A percentile compares a stretch with the other conserved stretches of the same genome.
Conservation (phyloP, 352 stramenopile genomes). For the Globisporangium yorkense region DNA sequence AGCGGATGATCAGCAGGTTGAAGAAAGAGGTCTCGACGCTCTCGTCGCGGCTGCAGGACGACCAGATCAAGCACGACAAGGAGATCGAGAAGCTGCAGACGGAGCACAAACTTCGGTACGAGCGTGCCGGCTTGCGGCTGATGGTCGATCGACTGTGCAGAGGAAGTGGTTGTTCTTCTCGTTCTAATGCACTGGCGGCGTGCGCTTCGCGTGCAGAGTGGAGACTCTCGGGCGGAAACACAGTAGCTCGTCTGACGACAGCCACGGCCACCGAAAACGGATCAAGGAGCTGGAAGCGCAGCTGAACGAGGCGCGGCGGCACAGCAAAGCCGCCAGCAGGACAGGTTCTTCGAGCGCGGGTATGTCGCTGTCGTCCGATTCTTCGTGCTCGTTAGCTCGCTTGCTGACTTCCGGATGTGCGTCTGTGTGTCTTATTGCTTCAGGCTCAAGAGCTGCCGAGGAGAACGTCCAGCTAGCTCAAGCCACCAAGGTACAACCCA, state of each 20-base stretch:
- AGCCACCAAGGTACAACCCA: constrained; percentile 56
- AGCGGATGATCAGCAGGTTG: constrained; percentile 62
- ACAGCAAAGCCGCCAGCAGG: constrained; percentile 28
- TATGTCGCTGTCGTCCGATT: constrained; percentile 1
- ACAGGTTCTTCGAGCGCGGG: constrained; percentile 30
- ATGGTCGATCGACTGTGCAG: not conserved
- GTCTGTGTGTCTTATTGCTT: not conserved
- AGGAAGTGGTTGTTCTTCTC: not conserved
- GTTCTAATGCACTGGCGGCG: not conserved
- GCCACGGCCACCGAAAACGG: constrained; percentile 25
- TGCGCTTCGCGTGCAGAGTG: constrained; percentile 10
- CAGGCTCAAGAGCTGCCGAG: constrained; percentile 37
- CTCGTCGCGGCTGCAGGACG: constrained; percentile 45
- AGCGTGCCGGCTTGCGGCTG: not conserved
- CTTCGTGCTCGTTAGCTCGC: not conserved
- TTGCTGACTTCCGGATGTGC: not conserved
- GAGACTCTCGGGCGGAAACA: constrained; percentile 27
- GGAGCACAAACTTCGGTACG: constrained; percentile 32
- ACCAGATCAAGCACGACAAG: constrained; percentile 34
- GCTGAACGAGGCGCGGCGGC: constrained; percentile 40
- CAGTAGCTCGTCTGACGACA: constrained; percentile 28
- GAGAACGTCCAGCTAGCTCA: constrained; percentile 50
- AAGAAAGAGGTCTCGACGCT: constrained; percentile 58
- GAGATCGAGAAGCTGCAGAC: constrained; percentile 42
- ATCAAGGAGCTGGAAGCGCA: constrained; percentile 56